These are phyloP conservation scores for Copromyces sp. DNA, from an alignment of 495 filamentous ascomycete species.

Conservation along the genomic window DNA sequence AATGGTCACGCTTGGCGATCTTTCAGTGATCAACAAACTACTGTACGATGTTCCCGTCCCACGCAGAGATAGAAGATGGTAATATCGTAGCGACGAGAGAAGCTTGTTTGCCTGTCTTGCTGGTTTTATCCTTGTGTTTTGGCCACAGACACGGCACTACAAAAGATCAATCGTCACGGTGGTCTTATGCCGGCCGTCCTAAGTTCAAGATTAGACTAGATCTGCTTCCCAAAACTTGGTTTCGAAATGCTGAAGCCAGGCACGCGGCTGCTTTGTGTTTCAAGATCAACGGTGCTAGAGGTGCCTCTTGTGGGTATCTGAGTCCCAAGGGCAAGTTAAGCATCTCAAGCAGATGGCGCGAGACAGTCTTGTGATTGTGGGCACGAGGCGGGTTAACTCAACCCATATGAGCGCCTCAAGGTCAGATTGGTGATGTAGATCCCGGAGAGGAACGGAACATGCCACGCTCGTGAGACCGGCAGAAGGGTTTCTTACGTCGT, in stretches of 20 bases:
- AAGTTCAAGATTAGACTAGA: background rate
- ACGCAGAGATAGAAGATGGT: background rate
- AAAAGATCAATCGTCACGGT: background rate
- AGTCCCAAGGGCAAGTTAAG: background rate
- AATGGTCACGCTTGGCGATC: background rate
- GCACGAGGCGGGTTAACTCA: background rate
- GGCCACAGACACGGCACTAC: background rate
- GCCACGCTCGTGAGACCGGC: background rate
- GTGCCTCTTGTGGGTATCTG: background rate
- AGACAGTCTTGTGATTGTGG: background rate
- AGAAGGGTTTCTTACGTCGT: background rate
- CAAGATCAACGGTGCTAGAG: background rate
- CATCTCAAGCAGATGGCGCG: background rate
- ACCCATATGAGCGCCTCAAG: background rate
- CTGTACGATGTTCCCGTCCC: background rate
- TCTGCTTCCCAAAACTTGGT: background rate
- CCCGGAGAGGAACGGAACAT: background rate
- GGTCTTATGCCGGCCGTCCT: background rate
- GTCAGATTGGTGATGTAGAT: background rate
- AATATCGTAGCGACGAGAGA: background rate
- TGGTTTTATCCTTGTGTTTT: background rate
- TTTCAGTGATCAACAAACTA: background rate
- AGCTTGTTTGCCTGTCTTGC: background rate
- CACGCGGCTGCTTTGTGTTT: background rate
- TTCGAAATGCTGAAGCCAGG: background rate